These are phyloP conservation scores for Helicocarpus griseus DNA, from an alignment of 2,329 filamentous ascomycete species.

Conservation along the genomic window DNA sequence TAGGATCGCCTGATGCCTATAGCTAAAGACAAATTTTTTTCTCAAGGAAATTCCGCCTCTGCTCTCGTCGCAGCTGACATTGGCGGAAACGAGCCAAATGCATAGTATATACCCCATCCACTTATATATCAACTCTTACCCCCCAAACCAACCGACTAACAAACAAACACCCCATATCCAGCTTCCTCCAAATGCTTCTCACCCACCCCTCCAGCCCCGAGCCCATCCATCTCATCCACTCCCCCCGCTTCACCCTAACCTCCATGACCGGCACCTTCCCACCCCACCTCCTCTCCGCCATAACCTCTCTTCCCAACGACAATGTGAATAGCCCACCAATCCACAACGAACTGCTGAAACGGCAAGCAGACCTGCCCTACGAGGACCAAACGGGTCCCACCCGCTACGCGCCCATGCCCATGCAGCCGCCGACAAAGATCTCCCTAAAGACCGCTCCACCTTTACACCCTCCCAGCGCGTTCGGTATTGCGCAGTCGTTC, in stretches of 20 bases:
- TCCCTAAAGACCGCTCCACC: conserved; percentile 42
- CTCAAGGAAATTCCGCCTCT: conserved; percentile 34
- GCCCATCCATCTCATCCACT: conserved; percentile 51
- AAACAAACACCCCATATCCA: conserved; percentile 21
- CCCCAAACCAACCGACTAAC: not conserved
- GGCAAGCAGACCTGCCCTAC: conserved; percentile 38
- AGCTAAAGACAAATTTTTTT: conserved; percentile 27
- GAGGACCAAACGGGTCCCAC: conserved; percentile 47
- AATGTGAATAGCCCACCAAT: conserved; percentile 13
- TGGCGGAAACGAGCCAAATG: conserved; percentile 41
- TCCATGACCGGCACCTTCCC: conserved; percentile 55
- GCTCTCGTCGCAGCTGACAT: conserved; percentile 35
- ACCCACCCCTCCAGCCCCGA: conserved; percentile 45
- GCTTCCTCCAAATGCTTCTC: conserved; percentile 52
- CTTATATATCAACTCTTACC: not conserved
- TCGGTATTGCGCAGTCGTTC: conserved; percentile 42
- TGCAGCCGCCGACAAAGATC: conserved; percentile 49
- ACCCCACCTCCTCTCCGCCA: conserved; percentile 26
- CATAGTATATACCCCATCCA: conserved; percentile 40
- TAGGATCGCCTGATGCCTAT: conserved; percentile 36
- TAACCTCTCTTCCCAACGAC: conserved; percentile 28
- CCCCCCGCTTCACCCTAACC: conserved; percentile 53
- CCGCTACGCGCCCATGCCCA: conserved; percentile 53
- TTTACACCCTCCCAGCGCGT: conserved; percentile 47
- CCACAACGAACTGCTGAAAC: conserved; percentile 23